Percentiles rank a stretch among this genome's conserved stretches.
Conservation (phyloP, 148 eudicot species). For the Nepenthes mirabilis region DNA sequence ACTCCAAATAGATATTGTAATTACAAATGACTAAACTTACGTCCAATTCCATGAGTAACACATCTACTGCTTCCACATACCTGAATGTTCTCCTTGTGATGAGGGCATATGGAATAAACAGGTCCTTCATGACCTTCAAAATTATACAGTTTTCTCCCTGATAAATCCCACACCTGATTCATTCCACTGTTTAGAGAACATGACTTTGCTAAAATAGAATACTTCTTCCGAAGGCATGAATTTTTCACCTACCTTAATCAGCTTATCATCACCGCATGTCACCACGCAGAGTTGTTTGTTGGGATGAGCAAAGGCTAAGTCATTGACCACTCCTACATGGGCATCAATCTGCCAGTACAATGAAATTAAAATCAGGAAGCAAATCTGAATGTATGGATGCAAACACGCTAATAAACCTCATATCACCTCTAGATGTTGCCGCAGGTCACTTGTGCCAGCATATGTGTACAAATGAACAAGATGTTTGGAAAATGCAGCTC, state of each 20-base stretch:
- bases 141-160: constrained; percentile 53
- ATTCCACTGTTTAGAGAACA: constrained; percentile 4
- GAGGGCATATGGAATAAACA: constrained; percentile 86
- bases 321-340: constrained; percentile 82
- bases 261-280: constrained; percentile 92
- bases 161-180: constrained; percentile 81
- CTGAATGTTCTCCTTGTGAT: constrained; percentile 85
- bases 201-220: neutral
- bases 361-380: neutral
- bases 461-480: constrained; percentile 77
- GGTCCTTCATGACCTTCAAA: constrained; percentile 97
- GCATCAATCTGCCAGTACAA: constrained; percentile 58
- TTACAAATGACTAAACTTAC: neutral
- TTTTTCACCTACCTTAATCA: constrained; percentile 45
- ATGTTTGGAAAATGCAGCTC: constrained; percentile 82
- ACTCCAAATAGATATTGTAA: too few relatives aligned
- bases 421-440: constrained; percentile 68
- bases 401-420: neutral
- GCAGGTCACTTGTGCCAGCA: constrained; percentile 43
- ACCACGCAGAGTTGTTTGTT: constrained; percentile 73
- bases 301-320: constrained; percentile 83
- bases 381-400: neutral
- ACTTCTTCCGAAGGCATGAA: neutral
- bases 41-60: neutral
- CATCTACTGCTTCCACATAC: constrained; percentile 13